Percentiles rank a stretch among this genome's conserved stretches.
Conservation (phyloP, 2,329 filamentous ascomycete genomes). For the Sporothrix pallida region DNA sequence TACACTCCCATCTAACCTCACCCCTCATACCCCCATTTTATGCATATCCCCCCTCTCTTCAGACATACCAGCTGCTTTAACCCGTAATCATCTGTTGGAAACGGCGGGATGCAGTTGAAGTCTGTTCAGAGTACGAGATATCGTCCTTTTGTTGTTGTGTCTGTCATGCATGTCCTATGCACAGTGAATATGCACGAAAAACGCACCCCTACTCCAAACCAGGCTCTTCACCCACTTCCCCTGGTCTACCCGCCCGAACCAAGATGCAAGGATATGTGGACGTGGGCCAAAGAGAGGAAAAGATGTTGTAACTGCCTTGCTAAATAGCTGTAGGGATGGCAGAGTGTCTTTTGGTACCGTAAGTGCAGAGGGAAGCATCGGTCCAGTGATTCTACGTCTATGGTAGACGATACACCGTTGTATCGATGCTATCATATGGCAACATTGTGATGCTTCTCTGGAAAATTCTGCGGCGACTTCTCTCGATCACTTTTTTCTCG, state of each 20-base stretch:
- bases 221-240: background rate
- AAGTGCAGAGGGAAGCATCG: slow-evolving; percentile 4
- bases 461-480: too few species aligned
- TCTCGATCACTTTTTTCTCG: background rate
- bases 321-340: background rate
- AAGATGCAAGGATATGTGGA: slow-evolving; percentile 4
- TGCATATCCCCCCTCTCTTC: background rate
- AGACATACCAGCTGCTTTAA: slow-evolving; percentile 11
- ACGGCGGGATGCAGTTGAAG: background rate
- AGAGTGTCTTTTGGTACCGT: background rate
- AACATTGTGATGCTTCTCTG: background rate
- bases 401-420: slow-evolving; percentile 15
- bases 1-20: too few species aligned
- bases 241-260: slow-evolving; percentile 4
- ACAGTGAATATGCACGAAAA: too few species aligned
- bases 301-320: background rate
- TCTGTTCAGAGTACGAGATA: background rate
- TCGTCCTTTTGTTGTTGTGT: background rate
- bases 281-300: background rate
- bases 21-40: too few species aligned
- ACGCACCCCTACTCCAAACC: background rate
- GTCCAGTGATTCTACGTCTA: background rate
- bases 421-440: background rate
- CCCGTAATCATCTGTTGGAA: slow-evolving; percentile 12
- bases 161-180: background rate